Evolutionary conservation across 331 rosid species (phyloP), one percentile per base, ranked within the genome.

Genomic region (Ulmus americana): DNA sequence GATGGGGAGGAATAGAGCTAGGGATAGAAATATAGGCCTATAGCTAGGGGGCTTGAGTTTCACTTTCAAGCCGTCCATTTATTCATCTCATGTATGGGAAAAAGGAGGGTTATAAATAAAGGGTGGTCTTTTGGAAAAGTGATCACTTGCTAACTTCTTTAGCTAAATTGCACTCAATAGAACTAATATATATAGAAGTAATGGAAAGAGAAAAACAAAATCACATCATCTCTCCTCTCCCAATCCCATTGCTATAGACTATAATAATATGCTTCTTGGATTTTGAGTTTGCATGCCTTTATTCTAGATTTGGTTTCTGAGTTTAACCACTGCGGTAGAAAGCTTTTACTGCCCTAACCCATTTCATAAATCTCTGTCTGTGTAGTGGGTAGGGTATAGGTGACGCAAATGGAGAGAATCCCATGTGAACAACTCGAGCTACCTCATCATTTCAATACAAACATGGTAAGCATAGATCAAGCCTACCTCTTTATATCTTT

Each of bases 11-110:
- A 45, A 12, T 48, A 14, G 45, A 39, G 49, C 1, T 28, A 13
- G 46, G 5, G 39, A 12, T 48, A 10, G 45, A 39, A 43, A 2
- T 28, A 52, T 46, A 20, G 49, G 28, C 50, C 6, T 18, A 10
- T 44, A 16, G 35, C 35, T 28, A 2, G 4, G 43, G 54, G 75
- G 58, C 46, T 70, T 73, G 74, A 63, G 45, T 28, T 52, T 71
- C 74, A 63, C 67, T 79, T 72, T 80, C 69, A 80, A 52, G 70
- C 68, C 80, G 58, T 79, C 70, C 74, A 70, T 68, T 52, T 68
- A 61, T 80, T 75, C 76, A 72, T 70, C 79, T 75, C 74, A 74
- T 70, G 89, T 81, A 79, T 77, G 73, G 82, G 76, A 5, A 79
- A 75, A 79, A 70, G 76, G 74, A 22, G 73, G 18, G 69, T 22